Evolutionary conservation across 1,284 basidiomycete genomes (phyloP).

Genomic region (Tetrapyrgos nigripes): DNA sequence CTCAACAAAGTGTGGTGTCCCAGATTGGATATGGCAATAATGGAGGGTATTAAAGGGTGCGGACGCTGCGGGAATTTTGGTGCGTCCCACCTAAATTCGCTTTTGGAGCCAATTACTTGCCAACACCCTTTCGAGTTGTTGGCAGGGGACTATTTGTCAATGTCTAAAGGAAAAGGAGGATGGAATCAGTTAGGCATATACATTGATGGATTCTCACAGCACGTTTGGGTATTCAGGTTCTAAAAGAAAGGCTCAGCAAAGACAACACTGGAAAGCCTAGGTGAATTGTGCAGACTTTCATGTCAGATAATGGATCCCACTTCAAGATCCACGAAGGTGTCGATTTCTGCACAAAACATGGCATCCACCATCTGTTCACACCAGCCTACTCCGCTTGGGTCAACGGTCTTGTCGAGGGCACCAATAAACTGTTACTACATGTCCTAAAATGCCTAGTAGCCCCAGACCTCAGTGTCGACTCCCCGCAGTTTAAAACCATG

Average conservation of each 20-base stretch:
- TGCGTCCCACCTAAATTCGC: too few relatives aligned
- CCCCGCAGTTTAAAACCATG: constrained; percentile 24
- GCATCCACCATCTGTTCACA: too few relatives aligned
- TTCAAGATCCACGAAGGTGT: constrained; percentile 41
- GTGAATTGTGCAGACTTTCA: constrained; percentile 34
- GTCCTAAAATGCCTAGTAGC: too few relatives aligned
- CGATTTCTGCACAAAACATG: constrained; percentile 37
- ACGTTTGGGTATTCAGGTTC: constrained; percentile 33
- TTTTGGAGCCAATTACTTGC: constrained; percentile 42
- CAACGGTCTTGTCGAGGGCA: too few relatives aligned
- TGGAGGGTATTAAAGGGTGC: constrained; percentile 35
- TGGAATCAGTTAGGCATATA: constrained; percentile 32
- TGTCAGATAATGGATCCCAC: constrained; percentile 44
- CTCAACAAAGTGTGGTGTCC: constrained; percentile 36
- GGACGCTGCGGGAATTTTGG: constrained; percentile 35
- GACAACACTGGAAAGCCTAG: too few relatives aligned
- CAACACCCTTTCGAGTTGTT: constrained; percentile 42
- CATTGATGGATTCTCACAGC: constrained; percentile 34
- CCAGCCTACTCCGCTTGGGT: too few relatives aligned
- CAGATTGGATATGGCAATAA: constrained; percentile 33
- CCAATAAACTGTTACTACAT: too few relatives aligned
- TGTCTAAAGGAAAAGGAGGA: constrained; percentile 39
- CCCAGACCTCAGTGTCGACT: constrained; percentile 27
- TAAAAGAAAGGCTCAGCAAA: too few relatives aligned
- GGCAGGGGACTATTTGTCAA: constrained; percentile 39